Conservation (phyloP, 2,329 filamentous ascomycete genomes). For the Neonectria coccinea region DNA sequence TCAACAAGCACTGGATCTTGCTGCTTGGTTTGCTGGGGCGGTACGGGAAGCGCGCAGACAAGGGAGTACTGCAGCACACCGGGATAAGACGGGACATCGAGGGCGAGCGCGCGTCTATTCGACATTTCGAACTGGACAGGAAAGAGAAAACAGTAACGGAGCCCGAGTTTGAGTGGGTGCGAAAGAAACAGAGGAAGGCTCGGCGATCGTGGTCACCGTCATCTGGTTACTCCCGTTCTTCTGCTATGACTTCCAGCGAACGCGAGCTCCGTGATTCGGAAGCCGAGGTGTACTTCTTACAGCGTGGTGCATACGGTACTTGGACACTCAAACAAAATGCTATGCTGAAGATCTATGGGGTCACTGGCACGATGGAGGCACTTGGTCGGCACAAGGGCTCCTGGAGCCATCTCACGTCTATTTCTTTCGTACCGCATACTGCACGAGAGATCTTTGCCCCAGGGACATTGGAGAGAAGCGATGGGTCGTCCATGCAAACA, state of each 20-base stretch:
- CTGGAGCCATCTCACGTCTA: slow-evolving; percentile 24
- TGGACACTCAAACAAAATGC: slow-evolving; percentile 5
- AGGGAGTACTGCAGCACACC: slow-evolving; percentile 17
- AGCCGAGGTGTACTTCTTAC: neutral
- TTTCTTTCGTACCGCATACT: slow-evolving; percentile 26
- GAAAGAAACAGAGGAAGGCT: neutral
- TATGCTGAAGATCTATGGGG: slow-evolving; percentile 8
- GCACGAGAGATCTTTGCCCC: slow-evolving; percentile 17
- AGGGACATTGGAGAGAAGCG: neutral
- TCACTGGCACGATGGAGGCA: slow-evolving; percentile 13
- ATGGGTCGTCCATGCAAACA: slow-evolving; percentile 15
- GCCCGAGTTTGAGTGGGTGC: neutral
- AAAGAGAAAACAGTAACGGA: neutral
- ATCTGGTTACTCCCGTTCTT: neutral
- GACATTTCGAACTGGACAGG: slow-evolving; percentile 5
- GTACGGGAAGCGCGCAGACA: slow-evolving; percentile 19
- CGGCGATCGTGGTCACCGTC: neutral
- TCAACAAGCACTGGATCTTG: slow-evolving; percentile 25
- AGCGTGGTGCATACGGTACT: slow-evolving; percentile 14
- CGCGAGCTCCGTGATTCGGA: neutral
- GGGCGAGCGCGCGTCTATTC: slow-evolving; percentile 20
- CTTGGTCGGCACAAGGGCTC: slow-evolving; percentile 26
- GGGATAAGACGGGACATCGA: slow-evolving; percentile 14
- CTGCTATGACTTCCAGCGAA: neutral
- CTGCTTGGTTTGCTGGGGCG: slow-evolving; percentile 23